Evolutionary conservation across 2,329 filamentous ascomycete species (phyloP), one percentile per base, ranked within the genome.

Genomic region (Trichoderma oligosporum): DNA sequence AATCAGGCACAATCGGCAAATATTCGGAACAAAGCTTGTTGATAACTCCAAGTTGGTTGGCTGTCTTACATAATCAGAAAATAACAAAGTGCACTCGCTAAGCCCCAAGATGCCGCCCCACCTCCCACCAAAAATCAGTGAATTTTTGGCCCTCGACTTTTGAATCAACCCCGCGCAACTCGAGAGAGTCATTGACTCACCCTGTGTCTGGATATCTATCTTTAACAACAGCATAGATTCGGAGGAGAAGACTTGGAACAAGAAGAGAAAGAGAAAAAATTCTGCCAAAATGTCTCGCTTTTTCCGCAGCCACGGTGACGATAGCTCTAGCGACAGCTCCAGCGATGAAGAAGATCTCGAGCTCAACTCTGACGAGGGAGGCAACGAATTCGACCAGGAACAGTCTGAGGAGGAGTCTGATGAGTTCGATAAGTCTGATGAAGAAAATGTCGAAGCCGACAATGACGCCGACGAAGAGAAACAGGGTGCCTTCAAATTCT

Each of bases 301-400:
- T 78, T 97, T 97, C 83, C 89, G 91, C 83, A 89, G 91, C 63
- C 89, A 89, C 74, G 89, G 87, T 70, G 80, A 83, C 79, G 92
- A 96, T 77, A 97, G 92, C 85, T 96, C 93, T 71, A 90, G 85
- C 81, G 92, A 97, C 77, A 92, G 85, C 79, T 91, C 90, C 82
- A 96, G 91, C 70, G 93, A 97, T 68, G 45, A 48, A 70, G 93
- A 97, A 68, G 93, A 97, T 81, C 92, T 97, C 79, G 88, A 92
- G 77, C 87, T 96, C 77, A 95, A 95, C 85, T 84, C 82, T 66
- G 70, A 69, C 60, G 70, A 71, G 63, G 71, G 73, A 65, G 72
- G 73, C 66, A 66, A 77, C 63, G 77, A 85, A 63, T 14, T 62
- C 39, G 52, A 62, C 22, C 57, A 65, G 45, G 54, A 61, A 46